phyloP scores from a whole-genome alignment of 2,329 filamentous ascomycete genomes.

The Sphaerulina musiva region DNA sequence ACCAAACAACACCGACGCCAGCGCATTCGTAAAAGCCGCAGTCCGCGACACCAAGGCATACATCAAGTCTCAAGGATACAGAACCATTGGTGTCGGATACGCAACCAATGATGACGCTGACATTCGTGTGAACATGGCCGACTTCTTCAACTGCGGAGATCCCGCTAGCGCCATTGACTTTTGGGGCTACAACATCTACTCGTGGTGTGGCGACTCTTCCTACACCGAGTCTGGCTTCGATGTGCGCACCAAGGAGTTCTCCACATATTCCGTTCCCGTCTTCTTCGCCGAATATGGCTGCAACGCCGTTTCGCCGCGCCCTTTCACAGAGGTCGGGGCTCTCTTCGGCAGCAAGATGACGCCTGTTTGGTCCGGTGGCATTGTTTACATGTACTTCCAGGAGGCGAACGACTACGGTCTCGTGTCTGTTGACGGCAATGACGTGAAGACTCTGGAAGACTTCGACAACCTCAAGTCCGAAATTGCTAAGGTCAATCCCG shows the following conservation, averaged over 20 bases:
- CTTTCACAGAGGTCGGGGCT: slow-evolving; percentile 76
- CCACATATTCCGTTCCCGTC: slow-evolving; percentile 80
- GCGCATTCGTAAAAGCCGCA: slow-evolving; percentile 93
- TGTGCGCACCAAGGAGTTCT: slow-evolving; percentile 77
- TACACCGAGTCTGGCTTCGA: slow-evolving; percentile 73
- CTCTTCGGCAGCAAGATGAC: slow-evolving; percentile 80
- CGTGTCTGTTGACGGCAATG: slow-evolving; percentile 54
- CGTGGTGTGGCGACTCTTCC: slow-evolving; percentile 86
- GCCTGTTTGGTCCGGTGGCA: slow-evolving; percentile 83
- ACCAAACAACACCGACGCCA: slow-evolving; percentile 79
- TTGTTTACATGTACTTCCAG: slow-evolving; percentile 98
- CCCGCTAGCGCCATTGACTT: slow-evolving; percentile 71
- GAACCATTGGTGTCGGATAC: slow-evolving; percentile 82
- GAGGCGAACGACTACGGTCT: slow-evolving; percentile 86
- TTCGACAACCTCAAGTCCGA: slow-evolving; percentile 66
- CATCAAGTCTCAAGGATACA: slow-evolving; percentile 73
- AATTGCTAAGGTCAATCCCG: slow-evolving; percentile 62
- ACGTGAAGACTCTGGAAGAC: slow-evolving; percentile 63
- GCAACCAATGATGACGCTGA: slow-evolving; percentile 86
- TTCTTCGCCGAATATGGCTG: slow-evolving; percentile 99
- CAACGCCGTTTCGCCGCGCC: slow-evolving; percentile 66
- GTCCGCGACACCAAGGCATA: slow-evolving; percentile 94
- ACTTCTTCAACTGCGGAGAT: slow-evolving; percentile 91
- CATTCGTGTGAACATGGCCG: slow-evolving; percentile 73
- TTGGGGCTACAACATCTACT: slow-evolving; percentile 99